Evolutionary conservation across 441 rosid genomes (phyloP).

Genomic region (Euphorbia corollata): DNA sequence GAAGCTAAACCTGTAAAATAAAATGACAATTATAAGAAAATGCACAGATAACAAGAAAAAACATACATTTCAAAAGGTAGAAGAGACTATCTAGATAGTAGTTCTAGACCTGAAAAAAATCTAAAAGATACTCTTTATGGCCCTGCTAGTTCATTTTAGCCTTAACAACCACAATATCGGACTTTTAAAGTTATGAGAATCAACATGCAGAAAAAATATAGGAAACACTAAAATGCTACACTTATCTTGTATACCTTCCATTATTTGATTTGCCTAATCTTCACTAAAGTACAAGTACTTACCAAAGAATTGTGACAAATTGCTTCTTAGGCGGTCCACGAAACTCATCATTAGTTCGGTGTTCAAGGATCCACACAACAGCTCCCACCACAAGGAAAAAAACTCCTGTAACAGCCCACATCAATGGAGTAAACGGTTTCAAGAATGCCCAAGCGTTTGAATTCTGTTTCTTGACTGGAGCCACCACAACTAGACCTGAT

Average conservation of each 20-base stretch:
- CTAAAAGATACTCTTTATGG: no score
- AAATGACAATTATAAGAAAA: no score
- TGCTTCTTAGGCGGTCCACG: slow-evolving; percentile 82
- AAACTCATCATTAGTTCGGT: slow-evolving; percentile 77
- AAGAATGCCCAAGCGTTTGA: slow-evolving; percentile 70
- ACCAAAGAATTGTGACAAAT: slow-evolving; percentile 73
- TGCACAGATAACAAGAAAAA: neutral
- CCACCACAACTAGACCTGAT: slow-evolving; percentile 91
- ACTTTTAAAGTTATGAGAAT: no score
- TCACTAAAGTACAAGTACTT: slow-evolving; percentile 20
- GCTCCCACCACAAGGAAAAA: slow-evolving; percentile 75
- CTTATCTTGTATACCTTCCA: no score
- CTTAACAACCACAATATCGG: no score
- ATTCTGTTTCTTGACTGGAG: slow-evolving; percentile 55
- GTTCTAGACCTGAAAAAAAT: no score
- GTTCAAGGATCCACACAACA: slow-evolving; percentile 91
- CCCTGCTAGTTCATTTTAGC: no score
- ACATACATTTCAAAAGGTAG: no score
- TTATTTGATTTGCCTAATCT: no score
- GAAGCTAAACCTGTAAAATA: slow-evolving; percentile 94
- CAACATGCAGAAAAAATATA: no score
- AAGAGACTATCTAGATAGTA: no score
- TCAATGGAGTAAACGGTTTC: slow-evolving; percentile 63
- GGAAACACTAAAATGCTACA: no score
- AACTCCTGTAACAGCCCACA: slow-evolving; percentile 73